Conservation (phyloP, 305 asterid genomes). For the Petunia hybrid region DNA sequence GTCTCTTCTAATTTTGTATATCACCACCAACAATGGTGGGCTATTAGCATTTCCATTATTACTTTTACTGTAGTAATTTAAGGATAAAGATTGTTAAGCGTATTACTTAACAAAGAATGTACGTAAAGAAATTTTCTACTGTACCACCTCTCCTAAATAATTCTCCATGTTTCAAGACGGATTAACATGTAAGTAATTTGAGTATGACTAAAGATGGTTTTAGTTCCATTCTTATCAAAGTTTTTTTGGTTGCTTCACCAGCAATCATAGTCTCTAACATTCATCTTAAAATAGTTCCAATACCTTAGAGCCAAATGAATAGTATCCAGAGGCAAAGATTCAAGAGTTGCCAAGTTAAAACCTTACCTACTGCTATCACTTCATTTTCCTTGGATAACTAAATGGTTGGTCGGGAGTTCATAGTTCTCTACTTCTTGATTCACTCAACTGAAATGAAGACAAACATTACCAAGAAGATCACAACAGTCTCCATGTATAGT, state of each 20-base stretch:
- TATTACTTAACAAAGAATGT: not conserved
- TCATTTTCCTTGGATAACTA: conserved; percentile 20
- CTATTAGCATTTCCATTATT: conserved; percentile 39
- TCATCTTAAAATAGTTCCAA: not conserved
- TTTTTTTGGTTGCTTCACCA: not conserved
- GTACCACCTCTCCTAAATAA: conserved; percentile 3
- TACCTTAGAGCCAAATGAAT: no score
- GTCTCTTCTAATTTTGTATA: conserved; percentile 53
- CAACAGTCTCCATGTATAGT: not conserved
- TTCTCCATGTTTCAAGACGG: not conserved
- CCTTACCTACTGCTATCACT: conserved; percentile 15
- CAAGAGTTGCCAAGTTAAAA: not conserved
- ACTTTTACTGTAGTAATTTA: conserved; percentile 40
- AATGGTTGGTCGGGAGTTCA: conserved; percentile 23
- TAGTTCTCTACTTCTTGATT: not conserved
- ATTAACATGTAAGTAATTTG: not conserved
- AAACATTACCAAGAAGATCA: conserved; percentile 12
- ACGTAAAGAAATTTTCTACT: conserved; percentile 20
- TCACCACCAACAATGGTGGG: conserved; percentile 50
- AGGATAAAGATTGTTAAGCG: not conserved
- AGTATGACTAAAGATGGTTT: not conserved
- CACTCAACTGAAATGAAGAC: not conserved
- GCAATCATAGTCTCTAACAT: conserved; percentile 32
- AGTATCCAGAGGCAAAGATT: no score
- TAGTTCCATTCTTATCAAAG: not conserved